These are phyloP conservation scores for Pyrenochaeta sp. DNA, from an alignment of 2,329 filamentous ascomycete species.

Conservation along the genomic window DNA sequence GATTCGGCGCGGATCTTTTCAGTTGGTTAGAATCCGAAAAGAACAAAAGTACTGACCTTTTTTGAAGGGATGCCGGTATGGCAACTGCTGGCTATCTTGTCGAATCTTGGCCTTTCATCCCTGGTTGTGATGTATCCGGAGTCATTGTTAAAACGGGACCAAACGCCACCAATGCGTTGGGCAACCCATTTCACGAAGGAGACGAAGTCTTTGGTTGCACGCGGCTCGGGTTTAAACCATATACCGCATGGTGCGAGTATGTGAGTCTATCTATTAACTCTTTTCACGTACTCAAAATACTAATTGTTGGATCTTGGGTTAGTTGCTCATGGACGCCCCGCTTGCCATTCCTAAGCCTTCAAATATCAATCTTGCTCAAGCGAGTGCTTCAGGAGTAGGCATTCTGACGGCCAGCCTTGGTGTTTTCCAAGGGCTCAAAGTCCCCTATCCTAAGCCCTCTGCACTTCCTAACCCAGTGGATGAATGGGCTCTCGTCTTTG, in stretches of 20 bases:
- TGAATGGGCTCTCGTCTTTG: slow-evolving; percentile 45
- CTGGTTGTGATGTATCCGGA: slow-evolving; percentile 39
- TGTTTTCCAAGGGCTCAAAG: slow-evolving; percentile 13
- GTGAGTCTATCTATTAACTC: slow-evolving; percentile 9
- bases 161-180: slow-evolving; percentile 26
- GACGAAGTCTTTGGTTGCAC: slow-evolving; percentile 43
- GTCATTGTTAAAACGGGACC: slow-evolving; percentile 38
- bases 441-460: slow-evolving; percentile 14
- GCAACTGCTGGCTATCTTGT: slow-evolving; percentile 34
- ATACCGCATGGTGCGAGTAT: slow-evolving; percentile 36
- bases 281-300: too few species aligned
- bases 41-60: not conserved
- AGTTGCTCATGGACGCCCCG: slow-evolving; percentile 41
- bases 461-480: slow-evolving; percentile 24
- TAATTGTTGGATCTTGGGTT: too few species aligned
- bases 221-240: slow-evolving; percentile 30
- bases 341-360: slow-evolving; percentile 39
- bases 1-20: too few species aligned
- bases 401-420: slow-evolving; percentile 21
- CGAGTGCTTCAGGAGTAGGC: slow-evolving; percentile 37
- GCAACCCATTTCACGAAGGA: slow-evolving; percentile 34
- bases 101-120: slow-evolving; percentile 37
- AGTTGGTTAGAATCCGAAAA: too few species aligned
- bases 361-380: slow-evolving; percentile 36
- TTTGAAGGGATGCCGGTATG: slow-evolving; percentile 32